Evolutionary conservation across 2,329 filamentous ascomycete genomes (phyloP), one percentile per base, ranked within the genome.

Genomic region (Penicillium sp.): DNA sequence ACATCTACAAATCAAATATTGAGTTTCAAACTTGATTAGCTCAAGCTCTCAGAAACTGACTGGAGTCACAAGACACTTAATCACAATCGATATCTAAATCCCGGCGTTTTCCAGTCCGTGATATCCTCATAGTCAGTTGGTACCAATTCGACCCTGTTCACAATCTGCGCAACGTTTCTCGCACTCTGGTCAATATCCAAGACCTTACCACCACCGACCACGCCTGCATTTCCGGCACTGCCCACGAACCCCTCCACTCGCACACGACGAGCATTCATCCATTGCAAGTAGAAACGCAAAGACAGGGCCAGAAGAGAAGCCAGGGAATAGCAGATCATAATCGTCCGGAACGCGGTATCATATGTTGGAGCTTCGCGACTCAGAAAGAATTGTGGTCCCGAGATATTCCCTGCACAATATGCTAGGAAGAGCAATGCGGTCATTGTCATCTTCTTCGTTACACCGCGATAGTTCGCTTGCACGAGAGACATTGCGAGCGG

Each of bases 401-500:
- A 75, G 48, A 86, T 84, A 60, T 86, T 86, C 1, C 84, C 84
- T 0, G 78, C 71, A 55, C 84, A 86, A 64, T 86, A 86, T 3
- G 79, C 81, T 10, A 85, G 67, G 62, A 86, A 85, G 4, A 86
- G 70, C 65, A 86, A 65, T 0, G 82, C 82, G 1, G 82, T 86
- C 57, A 86, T 81, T 6, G 83, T 85, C 79, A 84, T 84, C 71
- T 86, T 86, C 76, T 86, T 86, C 35, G 84, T 85, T 20, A 84
- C 81, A 15, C 84, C 84, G 12, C 81, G 78, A 63, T 81, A 84
- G 67, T 86, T 86, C 15, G 82, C 78, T 67, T 84, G 82, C 3
- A 85, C 80, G 0, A 86, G 79, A 0, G 84, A 81, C 72, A 86
- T 78, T 11, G 79, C 78, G 1, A 87, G 77, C 0, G 85, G 84